A percentile compares a stretch with the other conserved stretches of the same genome.
These are phyloP conservation scores for Besnoitia besnoiti DNA, from an alignment of 169 alveolate species.

Conservation along the genomic window DNA sequence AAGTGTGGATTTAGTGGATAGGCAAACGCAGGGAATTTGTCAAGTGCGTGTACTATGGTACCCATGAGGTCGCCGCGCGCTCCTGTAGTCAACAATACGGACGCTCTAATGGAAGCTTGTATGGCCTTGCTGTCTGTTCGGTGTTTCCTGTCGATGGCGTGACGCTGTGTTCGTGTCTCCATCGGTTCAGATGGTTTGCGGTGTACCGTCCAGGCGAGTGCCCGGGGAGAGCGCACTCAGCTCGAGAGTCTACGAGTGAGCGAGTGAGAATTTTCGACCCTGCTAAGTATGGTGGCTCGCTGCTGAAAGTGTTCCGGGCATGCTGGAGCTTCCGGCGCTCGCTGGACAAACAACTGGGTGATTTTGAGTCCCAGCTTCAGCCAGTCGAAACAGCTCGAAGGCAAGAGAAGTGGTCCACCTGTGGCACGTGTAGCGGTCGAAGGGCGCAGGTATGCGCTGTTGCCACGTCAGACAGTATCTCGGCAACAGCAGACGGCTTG, in stretches of 20 bases:
- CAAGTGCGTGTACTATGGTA: too few relatives aligned
- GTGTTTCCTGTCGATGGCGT: too few relatives aligned
- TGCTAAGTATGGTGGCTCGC: background rate
- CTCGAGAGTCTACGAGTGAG: background rate
- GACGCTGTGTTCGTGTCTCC: too few relatives aligned
- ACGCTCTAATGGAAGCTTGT: background rate
- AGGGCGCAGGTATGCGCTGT: background rate
- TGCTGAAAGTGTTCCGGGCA: background rate
- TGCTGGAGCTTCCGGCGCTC: constrained; percentile 7
- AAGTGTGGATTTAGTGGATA: too few relatives aligned
- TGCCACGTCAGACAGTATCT: background rate
- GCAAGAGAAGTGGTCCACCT: background rate
- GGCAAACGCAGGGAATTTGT: too few relatives aligned
- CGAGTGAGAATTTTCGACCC: constrained; percentile 31
- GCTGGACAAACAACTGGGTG: background rate
- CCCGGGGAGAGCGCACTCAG: background rate
- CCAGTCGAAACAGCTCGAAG: background rate
- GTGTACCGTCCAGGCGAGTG: background rate
- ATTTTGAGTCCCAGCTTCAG: background rate
- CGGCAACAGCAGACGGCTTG: background rate
- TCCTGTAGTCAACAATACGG: background rate
- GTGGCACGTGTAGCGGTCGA: background rate
- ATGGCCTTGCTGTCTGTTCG: too few relatives aligned
- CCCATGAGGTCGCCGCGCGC: too few relatives aligned
- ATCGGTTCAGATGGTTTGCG: background rate